Conservation (phyloP, 768 basidiomycete species). For the Amylocystis lapponica region DNA sequence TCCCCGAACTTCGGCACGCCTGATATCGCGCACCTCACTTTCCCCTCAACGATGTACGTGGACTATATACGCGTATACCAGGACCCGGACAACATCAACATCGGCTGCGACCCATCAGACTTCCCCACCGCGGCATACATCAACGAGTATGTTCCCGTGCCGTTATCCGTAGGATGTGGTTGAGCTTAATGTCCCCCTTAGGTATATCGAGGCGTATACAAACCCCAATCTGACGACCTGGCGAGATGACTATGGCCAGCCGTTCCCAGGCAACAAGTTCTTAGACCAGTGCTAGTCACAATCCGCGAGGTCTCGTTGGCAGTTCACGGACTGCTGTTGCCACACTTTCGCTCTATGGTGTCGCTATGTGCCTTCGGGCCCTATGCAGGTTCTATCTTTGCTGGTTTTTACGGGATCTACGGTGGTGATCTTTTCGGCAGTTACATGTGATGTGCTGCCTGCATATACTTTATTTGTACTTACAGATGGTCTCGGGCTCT, state of each 20-base stretch:
- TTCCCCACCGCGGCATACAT: conserved; percentile 81
- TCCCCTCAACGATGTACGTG: conserved; percentile 57
- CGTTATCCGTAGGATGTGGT: background rate
- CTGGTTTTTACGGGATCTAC: too few species aligned
- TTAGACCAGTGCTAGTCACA: conserved; percentile 34
- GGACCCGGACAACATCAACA: conserved; percentile 38
- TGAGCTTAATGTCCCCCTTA: conserved; percentile 12
- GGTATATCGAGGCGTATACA: conserved; percentile 65
- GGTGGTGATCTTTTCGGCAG: too few species aligned
- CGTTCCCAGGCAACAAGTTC: conserved; percentile 47
- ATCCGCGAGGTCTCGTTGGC: too few species aligned
- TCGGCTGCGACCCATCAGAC: conserved; percentile 65
- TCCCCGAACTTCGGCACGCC: conserved; percentile 59
- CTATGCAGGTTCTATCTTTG: too few species aligned
- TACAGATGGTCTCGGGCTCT: too few species aligned
- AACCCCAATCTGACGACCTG: conserved; percentile 56
- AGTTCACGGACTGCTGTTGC: too few species aligned
- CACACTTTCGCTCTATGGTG: too few species aligned
- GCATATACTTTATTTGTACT: too few species aligned
- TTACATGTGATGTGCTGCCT: too few species aligned
- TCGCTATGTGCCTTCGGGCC: too few species aligned
- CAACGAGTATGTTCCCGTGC: conserved; percentile 47
- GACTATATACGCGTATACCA: conserved; percentile 86
- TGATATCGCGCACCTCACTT: conserved; percentile 46
- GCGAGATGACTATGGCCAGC: conserved; percentile 40